Evolutionary conservation across 805 yeast species (phyloP), one percentile per base, ranked within the genome.

Genomic region (Kodamaea kaohsiungensis): DNA sequence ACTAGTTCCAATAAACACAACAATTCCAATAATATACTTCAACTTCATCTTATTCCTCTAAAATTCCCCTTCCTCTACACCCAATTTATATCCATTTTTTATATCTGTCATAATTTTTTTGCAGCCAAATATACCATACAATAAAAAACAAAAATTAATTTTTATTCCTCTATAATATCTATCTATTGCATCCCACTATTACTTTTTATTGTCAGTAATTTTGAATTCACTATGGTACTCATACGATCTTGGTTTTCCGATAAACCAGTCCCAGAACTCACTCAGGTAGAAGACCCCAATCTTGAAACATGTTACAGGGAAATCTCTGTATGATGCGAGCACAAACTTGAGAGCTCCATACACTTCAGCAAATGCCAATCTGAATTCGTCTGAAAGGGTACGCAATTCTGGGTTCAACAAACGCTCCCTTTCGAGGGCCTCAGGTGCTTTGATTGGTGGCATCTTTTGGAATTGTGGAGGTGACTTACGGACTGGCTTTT

Each of bases 251-350:
- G 66, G 72, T 43, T 78, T 79, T n/a, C 96, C 96, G 53, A 90
- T 78, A 65, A 90, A 88, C 38, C 66, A 67, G 63, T 87, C 85
- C 97, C 97, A 93, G 67, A 81, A 77, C 40, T 76, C 72, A 54
- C 79, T 80, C 38, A 81, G 46, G 56, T 84, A 75, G 52, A 77
- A 72, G 48, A 91, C 59, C 8, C 71, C 59, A 53, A 83, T 59
- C 38, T 81, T 78, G 71, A 80, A 83, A 1, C 88, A 42, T 52
- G 84, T 80, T 53, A 75, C 74, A 9, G 98, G 98, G 58, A 93
- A 79, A 40, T 85, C 78, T 48, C 77, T 61, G 69, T 93, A 92
- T 47, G 96, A 85, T 22, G 70, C 64, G 52, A 81, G 68, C 17
- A 93, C 82, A 69, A 89, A 91, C 55, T 69, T 71, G 37, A 89